Percentiles rank a stretch among this genome's conserved stretches.
These are phyloP conservation scores for Pseudonitzschia multistriata DNA, from an alignment of 108 stramenopile species.

Conservation along the genomic window DNA sequence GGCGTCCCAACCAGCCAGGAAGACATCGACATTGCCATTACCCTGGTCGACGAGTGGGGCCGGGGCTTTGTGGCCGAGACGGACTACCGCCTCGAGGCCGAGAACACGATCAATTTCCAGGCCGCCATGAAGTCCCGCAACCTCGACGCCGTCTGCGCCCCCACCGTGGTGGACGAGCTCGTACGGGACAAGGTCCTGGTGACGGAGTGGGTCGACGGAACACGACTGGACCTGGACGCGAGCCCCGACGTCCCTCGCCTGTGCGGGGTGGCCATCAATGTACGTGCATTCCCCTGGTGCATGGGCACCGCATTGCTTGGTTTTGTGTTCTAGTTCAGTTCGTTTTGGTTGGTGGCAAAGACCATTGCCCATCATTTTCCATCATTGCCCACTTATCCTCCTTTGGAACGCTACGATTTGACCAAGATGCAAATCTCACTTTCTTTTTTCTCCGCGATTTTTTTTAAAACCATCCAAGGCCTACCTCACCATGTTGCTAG, in stretches of 20 bases:
- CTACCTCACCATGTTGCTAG: slow-evolving; percentile 80
- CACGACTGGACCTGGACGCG: slow-evolving; percentile 66
- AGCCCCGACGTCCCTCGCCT: slow-evolving; percentile 69
- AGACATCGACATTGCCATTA: slow-evolving; percentile 62
- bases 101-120: slow-evolving; percentile 69
- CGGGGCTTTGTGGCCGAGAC: slow-evolving; percentile 88
- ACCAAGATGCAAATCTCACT: too few relatives aligned
- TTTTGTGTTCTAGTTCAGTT: neutral
- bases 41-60: slow-evolving; percentile 90
- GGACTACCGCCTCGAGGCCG: slow-evolving; percentile 83
- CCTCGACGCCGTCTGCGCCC: slow-evolving; percentile 82
- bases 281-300: neutral
- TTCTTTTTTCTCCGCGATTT: neutral
- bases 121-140: slow-evolving; percentile 62
- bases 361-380: too few relatives aligned
- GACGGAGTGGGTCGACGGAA: slow-evolving; percentile 91
- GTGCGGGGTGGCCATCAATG: slow-evolving; percentile 82
- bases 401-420: too few relatives aligned
- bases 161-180: slow-evolving; percentile 60
- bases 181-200: slow-evolving; percentile 78
- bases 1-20: slow-evolving; percentile 42
- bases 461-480: slow-evolving; percentile 26
- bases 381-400: too few relatives aligned
- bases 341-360: too few relatives aligned
- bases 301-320: neutral